A percentile compares a stretch with the other conserved stretches of the same genome.
These are phyloP conservation scores for Colletotrichum viniferum DNA, from an alignment of 2,329 filamentous ascomycete genomes.

Conservation along the genomic window DNA sequence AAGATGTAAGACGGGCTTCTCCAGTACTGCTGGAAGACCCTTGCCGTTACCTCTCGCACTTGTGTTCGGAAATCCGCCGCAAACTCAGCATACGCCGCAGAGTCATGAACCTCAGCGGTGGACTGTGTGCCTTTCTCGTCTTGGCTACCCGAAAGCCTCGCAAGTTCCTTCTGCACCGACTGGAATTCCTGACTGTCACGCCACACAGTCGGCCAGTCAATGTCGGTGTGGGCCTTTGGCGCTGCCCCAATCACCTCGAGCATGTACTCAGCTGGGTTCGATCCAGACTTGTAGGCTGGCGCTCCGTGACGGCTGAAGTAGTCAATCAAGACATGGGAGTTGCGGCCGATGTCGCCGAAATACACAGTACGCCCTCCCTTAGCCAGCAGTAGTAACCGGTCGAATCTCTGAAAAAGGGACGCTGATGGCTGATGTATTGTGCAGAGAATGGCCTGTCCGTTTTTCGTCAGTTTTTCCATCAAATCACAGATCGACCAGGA, in stretches of 20 bases:
- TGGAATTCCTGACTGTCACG: slow-evolving; percentile 43
- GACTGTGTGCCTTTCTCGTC: not conserved
- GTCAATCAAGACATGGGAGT: slow-evolving; percentile 49
- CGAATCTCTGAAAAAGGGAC: slow-evolving; percentile 21
- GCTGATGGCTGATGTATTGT: slow-evolving; percentile 24
- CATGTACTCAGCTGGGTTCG: slow-evolving; percentile 61
- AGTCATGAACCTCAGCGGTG: not conserved
- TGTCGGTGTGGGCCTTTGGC: slow-evolving; percentile 48
- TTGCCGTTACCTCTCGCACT: slow-evolving; percentile 61
- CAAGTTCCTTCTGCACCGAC: slow-evolving; percentile 15
- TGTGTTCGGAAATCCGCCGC: slow-evolving; percentile 70
- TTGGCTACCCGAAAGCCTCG: slow-evolving; percentile 8
- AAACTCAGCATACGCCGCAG: slow-evolving; percentile 42
- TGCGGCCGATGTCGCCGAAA: slow-evolving; percentile 56
- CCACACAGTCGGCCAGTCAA: slow-evolving; percentile 53
- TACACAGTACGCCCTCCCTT: slow-evolving; percentile 48
- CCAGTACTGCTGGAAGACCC: slow-evolving; percentile 81
- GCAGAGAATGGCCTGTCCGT: slow-evolving; percentile 47
- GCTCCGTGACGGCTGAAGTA: slow-evolving; percentile 59
- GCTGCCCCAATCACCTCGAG: slow-evolving; percentile 30
- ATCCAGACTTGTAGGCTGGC: slow-evolving; percentile 46
- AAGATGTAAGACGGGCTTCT: slow-evolving; percentile 78
- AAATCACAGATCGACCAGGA: slow-evolving; percentile 76
- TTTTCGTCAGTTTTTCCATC: slow-evolving; percentile 65
- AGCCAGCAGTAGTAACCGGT: slow-evolving; percentile 11